These are phyloP conservation scores for Trichoderma aggressivum DNA, from an alignment of 2,329 filamentous ascomycete genomes.

Conservation along the genomic window DNA sequence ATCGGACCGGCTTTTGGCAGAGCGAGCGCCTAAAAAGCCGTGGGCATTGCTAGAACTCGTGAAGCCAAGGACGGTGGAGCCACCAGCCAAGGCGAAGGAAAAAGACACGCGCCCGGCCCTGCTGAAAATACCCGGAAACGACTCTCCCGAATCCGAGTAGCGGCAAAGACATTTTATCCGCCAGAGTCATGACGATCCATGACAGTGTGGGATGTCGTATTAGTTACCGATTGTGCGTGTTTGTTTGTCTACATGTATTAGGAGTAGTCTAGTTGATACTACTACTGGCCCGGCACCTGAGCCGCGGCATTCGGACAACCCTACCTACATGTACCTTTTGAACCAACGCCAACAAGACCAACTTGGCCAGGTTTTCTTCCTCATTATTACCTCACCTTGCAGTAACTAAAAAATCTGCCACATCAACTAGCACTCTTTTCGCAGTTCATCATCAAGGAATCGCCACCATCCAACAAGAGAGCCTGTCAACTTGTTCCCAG, in stretches of 20 bases:
- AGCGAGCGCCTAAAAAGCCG: not conserved
- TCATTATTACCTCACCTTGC: constrained; percentile 16
- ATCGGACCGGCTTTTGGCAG: not conserved
- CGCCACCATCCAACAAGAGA: not conserved
- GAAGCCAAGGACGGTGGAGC: not conserved
- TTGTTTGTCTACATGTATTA: not conserved
- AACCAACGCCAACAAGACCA: not conserved
- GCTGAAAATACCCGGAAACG: not conserved
- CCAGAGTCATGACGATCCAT: constrained; percentile 4
- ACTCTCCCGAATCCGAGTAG: not conserved
- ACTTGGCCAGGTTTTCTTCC: not conserved
- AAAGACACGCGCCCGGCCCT: not conserved
- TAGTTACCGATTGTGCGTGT: not conserved
- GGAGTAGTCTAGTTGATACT: not conserved
- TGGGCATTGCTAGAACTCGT: not conserved
- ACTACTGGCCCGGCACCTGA: not conserved
- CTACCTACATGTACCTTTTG: not conserved
- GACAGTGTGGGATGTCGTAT: not conserved
- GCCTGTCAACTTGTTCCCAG: not conserved
- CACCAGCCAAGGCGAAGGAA: not conserved
- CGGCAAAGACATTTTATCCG: not conserved
- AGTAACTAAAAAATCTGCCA: not conserved
- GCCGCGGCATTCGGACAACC: constrained; percentile 3
- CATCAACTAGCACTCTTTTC: not conserved
- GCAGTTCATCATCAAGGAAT: not conserved